Evolutionary conservation across 345 rosid species (phyloP).

Genomic region (Bruguiera parviflora): DNA sequence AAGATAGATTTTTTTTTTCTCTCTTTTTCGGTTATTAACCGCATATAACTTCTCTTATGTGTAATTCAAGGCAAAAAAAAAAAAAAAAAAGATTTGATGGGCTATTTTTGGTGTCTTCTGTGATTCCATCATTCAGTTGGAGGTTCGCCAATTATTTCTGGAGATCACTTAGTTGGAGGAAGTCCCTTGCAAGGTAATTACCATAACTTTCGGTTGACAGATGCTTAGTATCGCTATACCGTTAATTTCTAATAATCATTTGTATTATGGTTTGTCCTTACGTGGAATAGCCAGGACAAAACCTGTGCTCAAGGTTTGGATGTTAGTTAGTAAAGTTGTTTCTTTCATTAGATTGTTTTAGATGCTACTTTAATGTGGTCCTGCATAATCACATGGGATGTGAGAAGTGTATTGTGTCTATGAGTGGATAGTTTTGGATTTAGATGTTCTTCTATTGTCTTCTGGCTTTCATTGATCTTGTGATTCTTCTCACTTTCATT

Average conservation of each 20-base stretch:
- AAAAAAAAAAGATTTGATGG: neutral
- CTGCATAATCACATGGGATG: neutral
- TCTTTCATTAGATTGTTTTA: neutral
- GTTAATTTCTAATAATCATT: too few species aligned
- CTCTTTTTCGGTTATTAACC: too few species aligned
- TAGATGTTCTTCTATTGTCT: neutral
- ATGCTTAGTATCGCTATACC: neutral
- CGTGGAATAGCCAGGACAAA: neutral
- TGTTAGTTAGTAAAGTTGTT: neutral
- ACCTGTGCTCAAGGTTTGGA: neutral
- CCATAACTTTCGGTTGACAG: neutral
- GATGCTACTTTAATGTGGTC: neutral
- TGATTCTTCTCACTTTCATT: neutral
- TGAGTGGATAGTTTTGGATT: neutral
- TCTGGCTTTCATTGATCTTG: neutral
- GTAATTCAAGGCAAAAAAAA: neutral
- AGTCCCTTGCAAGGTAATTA: conserved; percentile 29
- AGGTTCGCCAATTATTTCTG: conserved; percentile 12
- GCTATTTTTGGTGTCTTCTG: neutral
- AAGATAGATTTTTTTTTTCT: neutral
- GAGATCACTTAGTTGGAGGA: conserved; percentile 27
- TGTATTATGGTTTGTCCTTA: neutral
- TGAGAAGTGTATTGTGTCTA: neutral
- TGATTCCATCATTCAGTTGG: conserved; percentile 5
- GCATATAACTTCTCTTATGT: neutral